Evolutionary conservation across 371 early-diverging fungal genomes (phyloP).

Genomic region (Mucor lusitanicus): DNA sequence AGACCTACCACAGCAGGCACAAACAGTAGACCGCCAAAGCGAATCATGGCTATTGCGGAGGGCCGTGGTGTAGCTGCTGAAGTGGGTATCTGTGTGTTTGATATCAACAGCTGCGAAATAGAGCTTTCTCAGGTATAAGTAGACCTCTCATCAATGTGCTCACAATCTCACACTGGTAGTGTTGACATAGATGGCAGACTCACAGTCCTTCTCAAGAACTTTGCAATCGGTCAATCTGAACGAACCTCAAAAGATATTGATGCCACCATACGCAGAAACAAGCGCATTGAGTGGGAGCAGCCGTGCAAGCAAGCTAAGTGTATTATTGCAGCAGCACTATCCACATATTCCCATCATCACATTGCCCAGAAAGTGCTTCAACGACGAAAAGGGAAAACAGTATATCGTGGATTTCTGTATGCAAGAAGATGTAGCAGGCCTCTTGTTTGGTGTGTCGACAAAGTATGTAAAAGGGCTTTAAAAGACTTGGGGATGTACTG

Average conservation of each 20-base stretch:
- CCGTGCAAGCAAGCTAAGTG: background rate
- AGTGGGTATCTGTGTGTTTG: slow-evolving; percentile 67
- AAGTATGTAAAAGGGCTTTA: slow-evolving; percentile 34
- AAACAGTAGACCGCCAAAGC: background rate
- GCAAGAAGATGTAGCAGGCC: slow-evolving; percentile 38
- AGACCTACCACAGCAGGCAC: slow-evolving; percentile 6
- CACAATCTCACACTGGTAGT: background rate
- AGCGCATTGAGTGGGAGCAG: slow-evolving; percentile 18
- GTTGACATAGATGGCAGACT: slow-evolving; percentile 61
- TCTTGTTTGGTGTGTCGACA: slow-evolving; percentile 44
- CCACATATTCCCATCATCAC: slow-evolving; percentile 48
- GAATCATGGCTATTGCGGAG: slow-evolving; percentile 50
- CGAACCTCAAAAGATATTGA: slow-evolving; percentile 60
- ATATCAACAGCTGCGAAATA: slow-evolving; percentile 63
- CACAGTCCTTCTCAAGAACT: slow-evolving; percentile 62
- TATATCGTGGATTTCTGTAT: slow-evolving; percentile 52
- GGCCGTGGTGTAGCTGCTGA: slow-evolving; percentile 56
- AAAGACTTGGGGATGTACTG: background rate
- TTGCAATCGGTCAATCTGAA: slow-evolving; percentile 63
- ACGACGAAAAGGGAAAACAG: slow-evolving; percentile 54
- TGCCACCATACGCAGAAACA: background rate
- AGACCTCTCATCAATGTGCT: too few species aligned
- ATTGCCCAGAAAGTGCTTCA: slow-evolving; percentile 59
- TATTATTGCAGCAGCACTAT: slow-evolving; percentile 24
- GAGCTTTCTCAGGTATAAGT: slow-evolving; percentile 62